A percentile compares a stretch with the other conserved stretches of the same genome.
phyloP scores from a whole-genome alignment of 148 eudicot species.

The Vaccinium vitisidaea region DNA sequence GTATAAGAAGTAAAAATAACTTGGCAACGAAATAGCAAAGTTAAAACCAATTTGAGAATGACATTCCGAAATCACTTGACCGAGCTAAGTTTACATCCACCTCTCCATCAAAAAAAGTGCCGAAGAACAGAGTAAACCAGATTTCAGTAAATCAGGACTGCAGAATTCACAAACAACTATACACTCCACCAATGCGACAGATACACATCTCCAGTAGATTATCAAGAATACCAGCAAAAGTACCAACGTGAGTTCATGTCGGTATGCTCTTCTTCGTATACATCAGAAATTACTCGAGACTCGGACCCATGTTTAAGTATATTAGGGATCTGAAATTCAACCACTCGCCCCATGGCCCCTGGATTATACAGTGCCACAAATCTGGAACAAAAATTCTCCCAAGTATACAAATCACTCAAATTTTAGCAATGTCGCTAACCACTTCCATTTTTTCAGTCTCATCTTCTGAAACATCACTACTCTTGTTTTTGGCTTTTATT shows the following conservation, averaged over 20 bases:
- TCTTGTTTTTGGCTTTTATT: background rate
- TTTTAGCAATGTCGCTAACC: constrained; percentile 1
- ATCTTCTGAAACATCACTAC: constrained; percentile 22
- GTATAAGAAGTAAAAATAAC: background rate
- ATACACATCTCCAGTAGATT: background rate
- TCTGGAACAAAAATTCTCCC: background rate
- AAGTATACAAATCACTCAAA: background rate
- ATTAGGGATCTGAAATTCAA: background rate
- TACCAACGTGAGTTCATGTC: background rate
- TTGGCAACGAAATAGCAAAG: background rate
- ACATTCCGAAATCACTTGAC: no score
- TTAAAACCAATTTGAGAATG: no score
- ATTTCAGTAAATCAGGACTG: background rate
- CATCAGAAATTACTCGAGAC: background rate
- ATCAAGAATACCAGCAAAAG: background rate
- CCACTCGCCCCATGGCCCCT: background rate
- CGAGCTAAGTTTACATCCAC: background rate
- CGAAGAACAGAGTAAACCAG: background rate
- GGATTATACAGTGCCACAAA: background rate
- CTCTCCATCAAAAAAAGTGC: background rate
- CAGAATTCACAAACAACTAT: background rate
- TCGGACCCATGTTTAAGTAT: background rate
- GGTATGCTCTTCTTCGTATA: background rate
- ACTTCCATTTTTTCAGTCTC: constrained; percentile 9
- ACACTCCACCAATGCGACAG: background rate